A percentile compares a stretch with the other conserved stretches of the same genome.
Conservation (phyloP, 2,329 filamentous ascomycete genomes). For the Colletotrichum nymphaeae region DNA sequence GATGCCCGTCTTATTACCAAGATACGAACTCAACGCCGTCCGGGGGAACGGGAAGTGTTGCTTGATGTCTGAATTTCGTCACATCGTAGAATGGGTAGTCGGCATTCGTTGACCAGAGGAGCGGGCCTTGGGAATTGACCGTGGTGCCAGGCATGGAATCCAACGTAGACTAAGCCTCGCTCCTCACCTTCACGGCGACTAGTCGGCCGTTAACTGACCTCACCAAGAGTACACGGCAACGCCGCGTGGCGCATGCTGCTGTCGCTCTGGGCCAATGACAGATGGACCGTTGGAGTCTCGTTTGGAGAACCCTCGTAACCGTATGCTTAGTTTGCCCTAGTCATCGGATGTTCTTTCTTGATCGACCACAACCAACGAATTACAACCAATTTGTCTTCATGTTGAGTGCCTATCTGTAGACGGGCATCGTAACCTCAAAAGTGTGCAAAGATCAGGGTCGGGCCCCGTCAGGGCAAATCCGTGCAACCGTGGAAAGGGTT, state of each 20-base stretch:
- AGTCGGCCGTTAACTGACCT: constrained; percentile 7
- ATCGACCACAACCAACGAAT: background rate
- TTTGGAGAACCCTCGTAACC: background rate
- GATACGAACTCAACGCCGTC: background rate
- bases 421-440: background rate
- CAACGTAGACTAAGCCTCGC: constrained; percentile 28
- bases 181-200: constrained; percentile 14
- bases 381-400: background rate
- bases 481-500: constrained; percentile 17
- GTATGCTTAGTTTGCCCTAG: background rate
- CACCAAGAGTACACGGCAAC: constrained; percentile 21
- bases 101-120: constrained; percentile 3
- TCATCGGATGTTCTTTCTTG: background rate
- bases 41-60: background rate
- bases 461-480: constrained; percentile 29
- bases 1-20: background rate
- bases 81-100: background rate
- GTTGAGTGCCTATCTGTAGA: background rate
- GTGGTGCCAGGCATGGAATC: constrained; percentile 15
- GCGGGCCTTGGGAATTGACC: constrained; percentile 8
- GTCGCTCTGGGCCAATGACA: constrained; percentile 1
- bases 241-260: constrained; percentile 32
- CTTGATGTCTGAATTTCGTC: background rate
- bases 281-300: background rate
- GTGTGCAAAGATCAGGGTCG: constrained; percentile 17